These are phyloP conservation scores for Coemansia sp. DNA, from an alignment of 192 early-diverging fungal species.

Conservation along the genomic window DNA sequence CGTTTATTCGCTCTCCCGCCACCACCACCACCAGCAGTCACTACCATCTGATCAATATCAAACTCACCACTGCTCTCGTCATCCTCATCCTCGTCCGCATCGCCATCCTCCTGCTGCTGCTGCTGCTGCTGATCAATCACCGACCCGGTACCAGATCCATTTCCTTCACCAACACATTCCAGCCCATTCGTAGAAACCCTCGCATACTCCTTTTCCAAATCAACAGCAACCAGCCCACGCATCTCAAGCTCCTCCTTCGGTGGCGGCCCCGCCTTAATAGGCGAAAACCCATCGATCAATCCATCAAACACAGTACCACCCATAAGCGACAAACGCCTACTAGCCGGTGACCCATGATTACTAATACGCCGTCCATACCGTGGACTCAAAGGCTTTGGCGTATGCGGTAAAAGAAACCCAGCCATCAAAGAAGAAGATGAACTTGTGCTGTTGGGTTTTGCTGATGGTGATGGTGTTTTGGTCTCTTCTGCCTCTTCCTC, in stretches of 20 bases:
- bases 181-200: background rate
- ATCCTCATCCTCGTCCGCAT: background rate
- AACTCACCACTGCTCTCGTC: background rate
- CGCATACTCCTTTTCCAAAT: background rate
- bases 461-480: background rate
- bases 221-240: conserved; percentile 2
- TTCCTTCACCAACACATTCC: background rate
- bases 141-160: background rate
- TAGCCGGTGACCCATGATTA: background rate
- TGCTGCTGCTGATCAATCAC: too few relatives aligned
- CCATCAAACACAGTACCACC: conserved; percentile 22
- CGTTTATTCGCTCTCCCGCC: background rate
- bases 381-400: background rate
- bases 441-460: background rate
- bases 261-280: conserved; percentile 25
- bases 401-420: background rate
- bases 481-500: too few relatives aligned
- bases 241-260: conserved; percentile 6
- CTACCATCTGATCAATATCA: conserved; percentile 5
- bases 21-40: background rate
- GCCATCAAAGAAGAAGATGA: background rate
- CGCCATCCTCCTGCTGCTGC: background rate
- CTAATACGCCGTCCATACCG: background rate
- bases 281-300: conserved; percentile 41
- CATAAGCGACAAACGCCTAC: background rate